These are phyloP conservation scores for Geotrichum bryndzae DNA, from an alignment of 1,139 yeast species.

Conservation along the genomic window DNA sequence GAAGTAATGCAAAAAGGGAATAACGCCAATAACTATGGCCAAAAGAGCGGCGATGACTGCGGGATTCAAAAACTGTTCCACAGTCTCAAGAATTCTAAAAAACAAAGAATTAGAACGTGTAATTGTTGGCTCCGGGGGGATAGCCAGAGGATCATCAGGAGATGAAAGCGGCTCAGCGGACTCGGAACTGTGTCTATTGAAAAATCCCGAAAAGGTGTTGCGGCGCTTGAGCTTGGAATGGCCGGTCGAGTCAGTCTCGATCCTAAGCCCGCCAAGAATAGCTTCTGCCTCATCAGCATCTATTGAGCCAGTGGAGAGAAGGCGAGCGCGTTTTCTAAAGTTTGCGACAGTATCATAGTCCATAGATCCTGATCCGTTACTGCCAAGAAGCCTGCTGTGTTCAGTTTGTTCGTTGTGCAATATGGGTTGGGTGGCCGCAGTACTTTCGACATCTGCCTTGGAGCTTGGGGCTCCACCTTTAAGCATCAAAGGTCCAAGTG, in stretches of 20 bases:
- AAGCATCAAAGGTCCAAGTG: conserved; percentile 24
- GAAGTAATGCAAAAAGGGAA: conserved; percentile 22
- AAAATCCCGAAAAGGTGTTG: neutral
- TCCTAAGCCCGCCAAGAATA: conserved; percentile 4
- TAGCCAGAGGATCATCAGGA: neutral
- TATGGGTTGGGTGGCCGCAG: neutral
- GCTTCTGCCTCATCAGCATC: conserved; percentile 16
- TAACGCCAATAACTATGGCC: conserved; percentile 22
- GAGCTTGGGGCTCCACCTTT: neutral
- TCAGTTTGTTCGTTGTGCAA: neutral
- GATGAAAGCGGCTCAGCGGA: neutral
- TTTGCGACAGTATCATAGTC: neutral
- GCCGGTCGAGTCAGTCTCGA: neutral
- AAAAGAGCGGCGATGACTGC: conserved; percentile 23
- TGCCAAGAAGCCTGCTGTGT: conserved; percentile 3
- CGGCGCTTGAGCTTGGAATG: neutral
- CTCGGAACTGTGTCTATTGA: neutral
- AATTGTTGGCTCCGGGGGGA: neutral
- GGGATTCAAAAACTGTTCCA: conserved; percentile 21
- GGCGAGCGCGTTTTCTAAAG: conserved; percentile 7
- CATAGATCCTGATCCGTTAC: neutral
- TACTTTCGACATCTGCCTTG: neutral
- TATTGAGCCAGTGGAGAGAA: conserved; percentile 9
- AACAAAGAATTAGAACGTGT: neutral
- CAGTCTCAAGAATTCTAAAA: neutral